Evolutionary conservation across 352 stramenopile genomes (phyloP).

Genomic region (Phytophthora syringae): DNA sequence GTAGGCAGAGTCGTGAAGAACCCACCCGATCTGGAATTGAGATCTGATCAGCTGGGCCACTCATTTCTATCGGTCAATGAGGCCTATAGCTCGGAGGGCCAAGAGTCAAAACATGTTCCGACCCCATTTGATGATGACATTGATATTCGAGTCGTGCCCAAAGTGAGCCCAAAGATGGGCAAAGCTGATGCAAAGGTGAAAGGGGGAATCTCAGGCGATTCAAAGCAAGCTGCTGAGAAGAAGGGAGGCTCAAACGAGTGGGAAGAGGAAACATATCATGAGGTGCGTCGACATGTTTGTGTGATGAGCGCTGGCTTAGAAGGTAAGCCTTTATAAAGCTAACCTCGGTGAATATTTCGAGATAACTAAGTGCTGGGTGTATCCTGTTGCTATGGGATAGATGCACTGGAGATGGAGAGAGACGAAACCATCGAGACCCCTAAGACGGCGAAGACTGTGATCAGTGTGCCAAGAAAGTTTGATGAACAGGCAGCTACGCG

Average conservation of each 20-base stretch:
- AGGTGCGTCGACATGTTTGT: conserved; percentile 18
- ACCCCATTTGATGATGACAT: background rate
- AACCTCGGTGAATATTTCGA: background rate
- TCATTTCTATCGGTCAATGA: conserved; percentile 10
- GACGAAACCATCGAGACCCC: background rate
- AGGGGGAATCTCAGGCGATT: background rate
- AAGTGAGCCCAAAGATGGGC: background rate
- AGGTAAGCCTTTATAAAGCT: conserved; percentile 26
- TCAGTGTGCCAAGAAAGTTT: conserved; percentile 24
- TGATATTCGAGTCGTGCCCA: background rate
- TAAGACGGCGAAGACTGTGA: conserved; percentile 19
- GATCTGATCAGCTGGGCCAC: background rate
- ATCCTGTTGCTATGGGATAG: conserved; percentile 1
- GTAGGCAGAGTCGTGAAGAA: background rate
- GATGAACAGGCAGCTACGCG: background rate
- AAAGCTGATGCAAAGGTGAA: conserved; percentile 2
- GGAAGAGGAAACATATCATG: conserved; percentile 17
- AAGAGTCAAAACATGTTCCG: conserved; percentile 19
- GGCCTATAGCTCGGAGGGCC: conserved; percentile 7
- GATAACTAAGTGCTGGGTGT: background rate
- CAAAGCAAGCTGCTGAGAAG: conserved; percentile 2
- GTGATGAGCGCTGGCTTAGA: conserved; percentile 22
- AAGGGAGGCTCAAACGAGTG: background rate
- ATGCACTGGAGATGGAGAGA: conserved; percentile 3
- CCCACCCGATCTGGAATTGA: background rate